phyloP scores from a whole-genome alignment of 768 basidiomycete genomes.

The Leccinum pellstonianum region DNA sequence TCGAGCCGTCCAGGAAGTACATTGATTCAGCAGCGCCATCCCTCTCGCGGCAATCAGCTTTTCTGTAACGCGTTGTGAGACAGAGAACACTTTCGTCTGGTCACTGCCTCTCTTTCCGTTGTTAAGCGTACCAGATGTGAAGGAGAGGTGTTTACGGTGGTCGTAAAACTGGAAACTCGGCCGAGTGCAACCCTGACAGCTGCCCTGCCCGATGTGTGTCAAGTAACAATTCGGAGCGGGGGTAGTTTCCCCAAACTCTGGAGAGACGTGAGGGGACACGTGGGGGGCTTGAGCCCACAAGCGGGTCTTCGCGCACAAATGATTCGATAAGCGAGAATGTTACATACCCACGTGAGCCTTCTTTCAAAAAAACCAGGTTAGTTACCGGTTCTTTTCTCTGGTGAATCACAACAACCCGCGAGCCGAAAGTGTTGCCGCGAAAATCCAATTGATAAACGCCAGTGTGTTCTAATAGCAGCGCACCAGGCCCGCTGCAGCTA shows the following conservation, averaged over 20 bases:
- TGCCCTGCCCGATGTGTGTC: constrained; percentile 1
- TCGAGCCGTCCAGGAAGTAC: background rate
- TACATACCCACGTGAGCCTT: constrained; percentile 1
- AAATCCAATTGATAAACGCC: background rate
- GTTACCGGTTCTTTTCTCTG: background rate
- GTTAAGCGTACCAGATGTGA: constrained; percentile 1
- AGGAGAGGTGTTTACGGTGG: constrained; percentile 10
- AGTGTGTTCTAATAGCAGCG: background rate
- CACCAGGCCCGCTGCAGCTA: background rate
- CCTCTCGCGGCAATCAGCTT: background rate
- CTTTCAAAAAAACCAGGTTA: background rate
- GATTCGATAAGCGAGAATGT: background rate
- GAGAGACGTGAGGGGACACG: background rate
- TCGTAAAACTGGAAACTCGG: background rate
- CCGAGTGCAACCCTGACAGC: background rate
- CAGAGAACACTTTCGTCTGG: background rate
- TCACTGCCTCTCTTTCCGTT: constrained; percentile 5
- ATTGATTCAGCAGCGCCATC: background rate
- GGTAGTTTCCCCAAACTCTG: background rate
- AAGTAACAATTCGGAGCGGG: background rate
- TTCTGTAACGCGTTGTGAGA: constrained; percentile 1
- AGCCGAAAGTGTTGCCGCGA: background rate
- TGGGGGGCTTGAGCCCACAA: background rate
- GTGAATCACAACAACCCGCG: background rate
- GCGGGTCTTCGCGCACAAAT: background rate